Percentiles rank a stretch among this genome's conserved stretches.
Conservation (phyloP, 768 basidiomycete species). For the Suillus americanus region DNA sequence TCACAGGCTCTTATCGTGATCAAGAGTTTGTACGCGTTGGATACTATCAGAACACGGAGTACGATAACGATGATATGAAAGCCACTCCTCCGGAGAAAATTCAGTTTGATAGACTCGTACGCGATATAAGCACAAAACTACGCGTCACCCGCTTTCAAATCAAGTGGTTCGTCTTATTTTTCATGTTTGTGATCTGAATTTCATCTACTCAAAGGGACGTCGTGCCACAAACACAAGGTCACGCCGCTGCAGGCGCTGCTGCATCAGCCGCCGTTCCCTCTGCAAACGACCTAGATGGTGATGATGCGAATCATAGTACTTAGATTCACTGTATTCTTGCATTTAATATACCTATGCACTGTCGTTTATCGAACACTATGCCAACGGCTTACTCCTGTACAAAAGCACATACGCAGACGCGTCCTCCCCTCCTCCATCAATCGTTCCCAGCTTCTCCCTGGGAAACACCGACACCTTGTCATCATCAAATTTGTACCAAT, state of each 20-base stretch:
- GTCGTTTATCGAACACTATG: slow-evolving; percentile 16
- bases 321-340: not conserved
- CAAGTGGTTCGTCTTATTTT: slow-evolving; percentile 59
- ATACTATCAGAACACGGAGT: slow-evolving; percentile 99
- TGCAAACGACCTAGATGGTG: slow-evolving; percentile 60
- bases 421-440: slow-evolving; percentile 94
- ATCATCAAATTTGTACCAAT: slow-evolving; percentile 97
- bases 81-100: slow-evolving; percentile 67
- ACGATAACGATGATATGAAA: slow-evolving; percentile 92
- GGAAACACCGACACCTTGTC: slow-evolving; percentile 89
- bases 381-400: slow-evolving; percentile 66
- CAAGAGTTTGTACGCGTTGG: slow-evolving; percentile 99
- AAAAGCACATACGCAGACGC: slow-evolving; percentile 87
- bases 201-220: slow-evolving; percentile 54
- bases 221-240: slow-evolving; percentile 45
- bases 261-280: slow-evolving; percentile 75
- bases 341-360: not conserved
- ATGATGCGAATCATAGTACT: slow-evolving; percentile 22
- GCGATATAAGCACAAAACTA: slow-evolving; percentile 90
- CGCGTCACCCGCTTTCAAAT: slow-evolving; percentile 93
- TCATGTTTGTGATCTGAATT: not conserved
- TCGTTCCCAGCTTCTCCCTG: slow-evolving; percentile 75
- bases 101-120: slow-evolving; percentile 73
- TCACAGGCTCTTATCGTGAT: slow-evolving; percentile 94
- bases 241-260: slow-evolving; percentile 56